Percentiles rank a stretch among this genome's conserved stretches.
These are phyloP conservation scores for Pyrrhoderma noxium DNA, from an alignment of 1,284 basidiomycete species.

Conservation along the genomic window DNA sequence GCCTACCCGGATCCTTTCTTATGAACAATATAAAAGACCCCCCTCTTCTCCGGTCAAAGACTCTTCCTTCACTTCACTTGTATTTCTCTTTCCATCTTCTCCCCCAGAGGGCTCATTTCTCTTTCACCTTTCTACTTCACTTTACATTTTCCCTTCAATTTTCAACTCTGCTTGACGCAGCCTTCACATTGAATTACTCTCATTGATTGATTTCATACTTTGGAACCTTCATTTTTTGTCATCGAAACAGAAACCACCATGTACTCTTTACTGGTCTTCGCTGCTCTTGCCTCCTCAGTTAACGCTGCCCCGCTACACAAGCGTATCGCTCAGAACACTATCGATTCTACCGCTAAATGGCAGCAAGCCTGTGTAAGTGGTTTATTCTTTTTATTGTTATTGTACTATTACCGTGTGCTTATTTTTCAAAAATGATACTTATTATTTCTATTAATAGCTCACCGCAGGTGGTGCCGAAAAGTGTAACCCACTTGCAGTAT, in stretches of 20 bases:
- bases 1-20: no score
- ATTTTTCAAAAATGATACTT: not conserved
- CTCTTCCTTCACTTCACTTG: no score
- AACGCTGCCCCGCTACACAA: conserved; percentile 28
- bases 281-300: conserved; percentile 18
- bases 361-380: conserved; percentile 38
- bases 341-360: conserved; percentile 36
- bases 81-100: no score
- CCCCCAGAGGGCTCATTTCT: not conserved
- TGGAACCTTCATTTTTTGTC: not conserved
- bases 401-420: no score
- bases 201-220: no score
- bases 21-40: no score
- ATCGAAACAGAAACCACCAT: not conserved
- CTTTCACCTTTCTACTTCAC: not conserved
- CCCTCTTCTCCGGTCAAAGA: no score
- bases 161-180: conserved; percentile 13
- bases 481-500: conserved; percentile 48
- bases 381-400: not conserved
- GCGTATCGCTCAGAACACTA: conserved; percentile 39
- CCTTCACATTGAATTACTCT: not conserved
- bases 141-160: not conserved
- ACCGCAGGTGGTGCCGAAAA: conserved; percentile 44
- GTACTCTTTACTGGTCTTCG: conserved; percentile 6
- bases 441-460: not conserved